Evolutionary conservation across 176 grass and related monocot genomes (phyloP).

Genomic region (Juncus inflexus): DNA sequence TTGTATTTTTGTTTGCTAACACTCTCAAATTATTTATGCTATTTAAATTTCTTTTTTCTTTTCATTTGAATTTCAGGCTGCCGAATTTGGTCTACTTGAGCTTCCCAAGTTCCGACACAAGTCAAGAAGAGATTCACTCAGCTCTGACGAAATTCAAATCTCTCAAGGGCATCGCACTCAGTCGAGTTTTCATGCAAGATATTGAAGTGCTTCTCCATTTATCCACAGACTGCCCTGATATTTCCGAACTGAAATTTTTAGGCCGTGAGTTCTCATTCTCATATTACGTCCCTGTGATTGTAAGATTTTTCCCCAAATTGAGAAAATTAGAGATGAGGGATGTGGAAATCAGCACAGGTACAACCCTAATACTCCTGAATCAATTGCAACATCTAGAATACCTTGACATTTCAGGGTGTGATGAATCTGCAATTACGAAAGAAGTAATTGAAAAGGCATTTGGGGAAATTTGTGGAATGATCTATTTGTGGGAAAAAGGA

Average conservation of each 20-base stretch:
- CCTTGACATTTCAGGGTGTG: constrained; percentile 21
- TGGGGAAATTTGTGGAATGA: constrained; percentile 17
- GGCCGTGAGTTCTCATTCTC: not conserved
- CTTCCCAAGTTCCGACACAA: not conserved
- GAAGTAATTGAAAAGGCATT: not conserved
- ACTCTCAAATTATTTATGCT: not conserved
- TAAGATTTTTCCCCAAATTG: constrained; percentile 6
- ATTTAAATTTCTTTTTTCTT: not conserved
- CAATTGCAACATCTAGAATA: constrained; percentile 16
- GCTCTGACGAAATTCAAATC: constrained; percentile 6
- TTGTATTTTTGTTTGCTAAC: not conserved
- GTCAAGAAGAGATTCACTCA: not conserved
- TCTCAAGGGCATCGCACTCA: not conserved
- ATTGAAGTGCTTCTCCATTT: not conserved
- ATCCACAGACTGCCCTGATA: not conserved
- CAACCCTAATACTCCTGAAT: constrained; percentile 3
- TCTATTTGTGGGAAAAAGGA: constrained; percentile 1
- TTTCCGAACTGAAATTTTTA: constrained; percentile 12
- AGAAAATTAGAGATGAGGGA: constrained; percentile 6
- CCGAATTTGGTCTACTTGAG: too few relatives aligned
- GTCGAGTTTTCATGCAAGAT: not conserved
- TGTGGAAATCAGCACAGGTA: too few relatives aligned
- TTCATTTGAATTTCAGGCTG: not conserved
- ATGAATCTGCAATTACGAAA: constrained; percentile 20
- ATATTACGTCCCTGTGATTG: constrained; percentile 9